phyloP scores from a whole-genome alignment of 768 basidiomycete genomes.

The Leccinellum albellum region DNA sequence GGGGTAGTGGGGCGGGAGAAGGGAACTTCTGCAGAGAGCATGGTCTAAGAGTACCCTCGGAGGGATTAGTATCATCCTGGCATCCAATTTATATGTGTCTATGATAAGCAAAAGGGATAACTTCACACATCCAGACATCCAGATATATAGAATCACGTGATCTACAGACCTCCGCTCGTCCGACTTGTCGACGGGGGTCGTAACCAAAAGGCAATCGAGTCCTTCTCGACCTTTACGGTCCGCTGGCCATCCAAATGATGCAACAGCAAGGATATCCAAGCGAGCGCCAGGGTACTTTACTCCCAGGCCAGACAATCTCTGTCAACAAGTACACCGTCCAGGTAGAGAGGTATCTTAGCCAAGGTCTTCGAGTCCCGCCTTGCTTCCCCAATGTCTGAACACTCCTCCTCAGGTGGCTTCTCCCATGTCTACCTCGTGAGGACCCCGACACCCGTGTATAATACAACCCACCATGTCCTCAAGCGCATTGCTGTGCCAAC shows the following conservation, averaged over 20 bases:
- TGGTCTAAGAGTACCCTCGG: constrained; percentile 2
- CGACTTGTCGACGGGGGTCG: background rate
- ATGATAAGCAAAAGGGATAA: background rate
- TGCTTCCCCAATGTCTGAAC: constrained; percentile 8
- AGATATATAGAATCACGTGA: constrained; percentile 16
- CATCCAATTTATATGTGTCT: constrained; percentile 1
- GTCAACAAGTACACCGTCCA: constrained; percentile 89
- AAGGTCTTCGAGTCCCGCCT: constrained; percentile 53
- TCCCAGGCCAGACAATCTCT: constrained; percentile 80
- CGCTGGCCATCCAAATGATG: constrained; percentile 15
- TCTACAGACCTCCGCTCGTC: background rate
- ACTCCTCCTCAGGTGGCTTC: constrained; percentile 72
- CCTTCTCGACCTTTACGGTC: background rate
- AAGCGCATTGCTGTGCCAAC: constrained; percentile 93
- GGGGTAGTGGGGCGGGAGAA: constrained; percentile 64
- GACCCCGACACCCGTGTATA: constrained; percentile 81
- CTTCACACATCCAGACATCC: too few species aligned
- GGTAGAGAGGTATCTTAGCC: constrained; percentile 92
- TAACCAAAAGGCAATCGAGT: background rate
- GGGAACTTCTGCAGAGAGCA: constrained; percentile 30
- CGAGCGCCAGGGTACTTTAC: constrained; percentile 61
- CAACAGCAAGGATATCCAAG: constrained; percentile 43
- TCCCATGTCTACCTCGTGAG: constrained; percentile 96
- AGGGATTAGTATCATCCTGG: constrained; percentile 2
- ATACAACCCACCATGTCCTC: constrained; percentile 92